Base-by-base conservation (phyloP, 2,329 filamentous ascomycete species). In the Elsinoe perseae region DNA sequence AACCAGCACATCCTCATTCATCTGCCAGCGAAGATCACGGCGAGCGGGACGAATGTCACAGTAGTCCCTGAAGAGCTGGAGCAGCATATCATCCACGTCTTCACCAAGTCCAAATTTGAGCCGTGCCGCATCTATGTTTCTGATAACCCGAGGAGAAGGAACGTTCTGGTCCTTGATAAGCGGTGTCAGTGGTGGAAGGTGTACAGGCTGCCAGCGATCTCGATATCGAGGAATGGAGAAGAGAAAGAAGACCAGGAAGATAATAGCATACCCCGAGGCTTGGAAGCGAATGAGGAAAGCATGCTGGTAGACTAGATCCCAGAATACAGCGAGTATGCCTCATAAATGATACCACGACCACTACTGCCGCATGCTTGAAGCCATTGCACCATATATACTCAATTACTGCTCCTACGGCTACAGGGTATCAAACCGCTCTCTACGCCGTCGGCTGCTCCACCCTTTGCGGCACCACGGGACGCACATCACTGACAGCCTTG, bases 401-500 rank as follows among this genome's bases (percentile, higher is more conserved):
- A 18, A 50, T 50, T 50, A 32, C 44, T 27, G n/a, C 40, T 44
- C 12, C 44, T 32, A 28, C 44, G 8, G 21, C 44, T 20, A 4
- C 25, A 23, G 23, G 23, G 23, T 32, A 50, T 50, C 40, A 32
- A 25, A 21, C n/a, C 30, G 28, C 38, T 18, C 21, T 21, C 53
- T 62, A 67, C 55, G 59, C 64, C 21, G 57, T 59, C 10, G 66
- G 62, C 63, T 66, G 64, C 62, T 67, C 65, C 48, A 63, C 60
- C 58, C 66, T 60, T 54, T 78, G 75, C 28, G 81, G 81, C 32
- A 81, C 79, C 61, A 87, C 80, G 12, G 91, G 87, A 72, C 89
- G 84, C 61, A 92, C 86, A 61, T 92, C 84, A 63, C 89, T 85
- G 34, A 96, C 89, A n/a, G 88, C 89, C 62, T 82, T 80, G 63